Evolutionary conservation across 305 asterid genomes (phyloP), one percentile per base, ranked within the genome.

Genomic region (Rubia tinctorum): DNA sequence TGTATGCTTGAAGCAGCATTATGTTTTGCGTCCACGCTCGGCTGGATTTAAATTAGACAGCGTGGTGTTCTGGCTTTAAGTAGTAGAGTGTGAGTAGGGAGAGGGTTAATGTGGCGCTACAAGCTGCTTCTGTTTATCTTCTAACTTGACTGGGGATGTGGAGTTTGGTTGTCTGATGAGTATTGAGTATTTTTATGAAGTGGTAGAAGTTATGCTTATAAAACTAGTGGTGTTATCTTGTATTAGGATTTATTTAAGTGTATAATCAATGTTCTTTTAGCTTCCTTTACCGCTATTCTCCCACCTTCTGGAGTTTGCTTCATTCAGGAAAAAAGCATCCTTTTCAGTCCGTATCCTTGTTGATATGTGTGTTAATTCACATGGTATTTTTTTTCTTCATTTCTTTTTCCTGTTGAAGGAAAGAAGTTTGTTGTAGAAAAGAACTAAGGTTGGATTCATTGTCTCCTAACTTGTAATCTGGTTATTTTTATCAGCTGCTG

Each of bases 401-500:
- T n/a, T 25, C 30, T 25, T 10, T 11, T 18, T 49, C 22, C 45
- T 8, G 44, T 5, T 42, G 12, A 42, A 39, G 20, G 42, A 23
- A 72, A 22, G 68, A 40, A 22, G 11, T n/a, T n/a, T 20, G 25
- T 42, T 51, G 6, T 34, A 49, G 56, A 7, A 40, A 22, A 34
- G 8, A 15, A n/a, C 25, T 73, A 5, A 1, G 0, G 2, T 43
- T 59, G 69, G 68, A 43, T 47, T 39, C 25, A 20, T 17, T 0
- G 45, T n/a, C 53, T 17, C 30, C 67, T 72, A 44, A 61, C 30
- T 53, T 22, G 10, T 58, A 45, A 40, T 62, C 71, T 56, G 42
- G 60, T 11, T 58, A 6, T 45, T 69, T 51, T 61, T 72, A 68
- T 73, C 85, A 84, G 88, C 68, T 82, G 63, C 44, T 66, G 49